These are phyloP conservation scores for Talaromyces wortmannii DNA, from an alignment of 495 filamentous ascomycete genomes.

Conservation along the genomic window DNA sequence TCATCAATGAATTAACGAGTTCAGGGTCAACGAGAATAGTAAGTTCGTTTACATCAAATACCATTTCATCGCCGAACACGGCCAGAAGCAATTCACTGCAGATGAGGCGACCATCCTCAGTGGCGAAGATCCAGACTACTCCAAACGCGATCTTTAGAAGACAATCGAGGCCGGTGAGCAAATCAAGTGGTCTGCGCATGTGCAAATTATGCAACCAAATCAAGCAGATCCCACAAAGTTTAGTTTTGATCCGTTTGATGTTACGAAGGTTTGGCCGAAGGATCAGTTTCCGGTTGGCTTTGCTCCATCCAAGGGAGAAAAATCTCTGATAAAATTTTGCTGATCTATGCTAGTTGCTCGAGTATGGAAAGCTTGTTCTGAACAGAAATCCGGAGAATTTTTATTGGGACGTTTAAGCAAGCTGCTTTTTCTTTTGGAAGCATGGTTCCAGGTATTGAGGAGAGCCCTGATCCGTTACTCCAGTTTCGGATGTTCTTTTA, in stretches of 20 bases:
- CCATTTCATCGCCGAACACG: slow-evolving; percentile 47
- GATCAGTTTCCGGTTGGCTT: slow-evolving; percentile 22
- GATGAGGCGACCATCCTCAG: slow-evolving; percentile 38
- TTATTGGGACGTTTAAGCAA: slow-evolving; percentile 50
- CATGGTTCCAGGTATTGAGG: slow-evolving; percentile 45
- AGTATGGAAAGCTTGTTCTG: slow-evolving; percentile 56
- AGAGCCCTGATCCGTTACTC: slow-evolving; percentile 39
- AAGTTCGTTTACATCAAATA: slow-evolving; percentile 54
- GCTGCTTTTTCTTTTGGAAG: slow-evolving; percentile 42
- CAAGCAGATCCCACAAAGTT: slow-evolving; percentile 39
- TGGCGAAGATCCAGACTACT: slow-evolving; percentile 45
- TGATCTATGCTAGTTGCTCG: slow-evolving; percentile 14
- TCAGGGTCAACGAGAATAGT: slow-evolving; percentile 41
- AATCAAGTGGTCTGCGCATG: slow-evolving; percentile 41
- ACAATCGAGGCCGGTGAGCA: slow-evolving; percentile 39
- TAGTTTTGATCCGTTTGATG: slow-evolving; percentile 47
- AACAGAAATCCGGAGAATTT: slow-evolving; percentile 70
- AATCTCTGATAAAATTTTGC: background rate
- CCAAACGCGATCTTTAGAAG: slow-evolving; percentile 46
- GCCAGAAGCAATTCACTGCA: slow-evolving; percentile 47
- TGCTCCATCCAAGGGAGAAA: background rate
- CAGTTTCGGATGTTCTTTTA: slow-evolving; percentile 48
- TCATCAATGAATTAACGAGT: background rate
- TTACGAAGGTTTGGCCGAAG: slow-evolving; percentile 46
- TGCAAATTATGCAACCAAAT: slow-evolving; percentile 45